Evolutionary conservation across 768 basidiomycete genomes (phyloP).

Genomic region (Hortiboletus campestris): DNA sequence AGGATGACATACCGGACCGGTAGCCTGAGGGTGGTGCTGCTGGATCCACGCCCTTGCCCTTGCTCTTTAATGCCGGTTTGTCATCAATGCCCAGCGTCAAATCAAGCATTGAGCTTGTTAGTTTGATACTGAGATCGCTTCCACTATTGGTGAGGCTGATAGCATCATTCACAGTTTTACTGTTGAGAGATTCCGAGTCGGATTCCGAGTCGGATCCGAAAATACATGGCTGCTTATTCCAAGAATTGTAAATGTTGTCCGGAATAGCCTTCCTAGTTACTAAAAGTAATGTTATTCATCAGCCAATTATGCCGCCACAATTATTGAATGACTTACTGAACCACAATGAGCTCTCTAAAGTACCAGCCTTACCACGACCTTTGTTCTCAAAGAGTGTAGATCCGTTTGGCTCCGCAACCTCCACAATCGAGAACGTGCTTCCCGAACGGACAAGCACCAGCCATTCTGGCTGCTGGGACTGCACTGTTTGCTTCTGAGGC

Average conservation of each 20-base stretch:
- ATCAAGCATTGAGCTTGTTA: no score
- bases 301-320: not conserved
- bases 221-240: not conserved
- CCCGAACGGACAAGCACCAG: not conserved
- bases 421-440: not conserved
- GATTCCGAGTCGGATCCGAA: not conserved
- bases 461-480: not conserved
- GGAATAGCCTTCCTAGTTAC: not conserved
- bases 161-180: not conserved
- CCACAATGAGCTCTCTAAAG: not conserved
- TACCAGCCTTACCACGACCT: not conserved
- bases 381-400: not conserved
- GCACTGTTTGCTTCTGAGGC: not conserved
- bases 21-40: no score
- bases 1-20: no score
- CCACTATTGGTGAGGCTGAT: not conserved
- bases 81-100: no score
- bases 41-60: no score
- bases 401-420: not conserved
- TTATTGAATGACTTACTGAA: not conserved
- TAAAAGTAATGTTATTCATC: not conserved
- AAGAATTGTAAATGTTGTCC: not conserved
- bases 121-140: not conserved
- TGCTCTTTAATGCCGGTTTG: no score
- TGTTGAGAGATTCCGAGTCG: not conserved